A percentile compares a stretch with the other conserved stretches of the same genome.
These are phyloP conservation scores for Jaapia argillacea DNA, from an alignment of 768 basidiomycete genomes.

Conservation along the genomic window DNA sequence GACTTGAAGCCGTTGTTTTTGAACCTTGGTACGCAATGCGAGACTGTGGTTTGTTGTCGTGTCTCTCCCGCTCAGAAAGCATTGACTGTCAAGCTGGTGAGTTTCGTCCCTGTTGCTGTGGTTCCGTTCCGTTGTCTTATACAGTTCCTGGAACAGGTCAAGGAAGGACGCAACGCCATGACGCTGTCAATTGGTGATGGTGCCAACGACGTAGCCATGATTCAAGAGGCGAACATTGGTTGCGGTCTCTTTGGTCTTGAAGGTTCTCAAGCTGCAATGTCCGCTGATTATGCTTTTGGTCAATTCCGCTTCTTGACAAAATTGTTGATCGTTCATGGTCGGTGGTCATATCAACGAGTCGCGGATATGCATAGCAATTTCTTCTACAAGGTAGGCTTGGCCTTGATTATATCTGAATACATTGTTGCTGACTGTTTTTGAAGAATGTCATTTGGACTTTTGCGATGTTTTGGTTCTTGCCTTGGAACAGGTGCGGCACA, in stretches of 20 bases:
- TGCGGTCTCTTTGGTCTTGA: slow-evolving; percentile 91
- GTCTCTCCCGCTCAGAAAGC: slow-evolving; percentile 98
- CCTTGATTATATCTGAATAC: slow-evolving; percentile 1
- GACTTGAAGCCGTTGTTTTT: slow-evolving; percentile 82
- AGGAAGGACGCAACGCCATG: slow-evolving; percentile 94
- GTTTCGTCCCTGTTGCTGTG: slow-evolving; percentile 15
- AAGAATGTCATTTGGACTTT: slow-evolving; percentile 92
- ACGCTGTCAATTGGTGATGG: slow-evolving; percentile 95
- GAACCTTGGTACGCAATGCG: slow-evolving; percentile 89
- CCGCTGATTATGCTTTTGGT: slow-evolving; percentile 96
- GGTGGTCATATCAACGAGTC: slow-evolving; percentile 94
- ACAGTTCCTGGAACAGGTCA: slow-evolving; percentile 45
- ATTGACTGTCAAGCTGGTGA: slow-evolving; percentile 84
- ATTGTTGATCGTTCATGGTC: slow-evolving; percentile 85
- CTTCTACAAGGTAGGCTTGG: slow-evolving; percentile 80
- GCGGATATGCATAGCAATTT: slow-evolving; percentile 98
- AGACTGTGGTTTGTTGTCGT: slow-evolving; percentile 96
- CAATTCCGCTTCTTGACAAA: slow-evolving; percentile 94
- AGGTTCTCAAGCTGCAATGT: slow-evolving; percentile 98
- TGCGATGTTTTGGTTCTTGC: slow-evolving; percentile 89
- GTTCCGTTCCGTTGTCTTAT: slow-evolving; percentile 4
- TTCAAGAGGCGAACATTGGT: slow-evolving; percentile 97
- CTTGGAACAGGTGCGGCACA: slow-evolving; percentile 65
- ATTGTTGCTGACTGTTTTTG: slow-evolving; percentile 6
- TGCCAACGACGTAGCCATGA: slow-evolving; percentile 99